Evolutionary conservation across 768 basidiomycete genomes (phyloP), one percentile per base, ranked within the genome.

Genomic region (Boletus insuetus): DNA sequence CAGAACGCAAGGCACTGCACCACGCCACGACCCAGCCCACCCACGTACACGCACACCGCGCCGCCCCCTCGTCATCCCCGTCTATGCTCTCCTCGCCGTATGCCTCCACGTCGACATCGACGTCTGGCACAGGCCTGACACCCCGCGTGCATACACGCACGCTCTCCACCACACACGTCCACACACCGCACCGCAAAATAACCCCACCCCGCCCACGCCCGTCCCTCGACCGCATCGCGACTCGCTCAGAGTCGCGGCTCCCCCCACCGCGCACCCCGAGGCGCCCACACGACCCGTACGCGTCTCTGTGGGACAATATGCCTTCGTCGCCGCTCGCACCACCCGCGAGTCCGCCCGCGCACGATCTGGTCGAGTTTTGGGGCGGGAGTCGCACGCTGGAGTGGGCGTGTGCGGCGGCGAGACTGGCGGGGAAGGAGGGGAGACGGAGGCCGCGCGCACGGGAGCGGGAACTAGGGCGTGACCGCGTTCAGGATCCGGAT

Each of bases 1-100:
- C 82, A 39, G 83, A 84, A 60, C 81, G 83, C 62, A 81, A 81
- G 63, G 75, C 81, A 24, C 71, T 80, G 45, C 72, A 74, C 58
- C 77, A 73, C 51, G 70, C 69, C 13, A 58, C 59, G 1, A 59
- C n/a, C 8, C 58, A 64, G 9, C 55, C 66, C 35, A 46, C 38
- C 20, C 66, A 71, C 9, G 42, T 16, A 2, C 57, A 71, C 9
- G 45, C 16, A 2, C 57, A 67, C 37, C 64, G 64, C 7, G 32
- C 31, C 10, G 31, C 49, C 22, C 50, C 42, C 58, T 70, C 66
- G 6, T 69, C 58, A 3, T 56, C 67, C 26, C 40, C 60, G 0
- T 49, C 59, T 2, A 11, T 47, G 5, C 45, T 53, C 46, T 54
- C 49, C 60, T 67, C 67, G 7, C 63, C 64, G 47, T 48, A 53